Conservation (phyloP, 2,329 filamentous ascomycete genomes). For the Fusarium veterinarium region DNA sequence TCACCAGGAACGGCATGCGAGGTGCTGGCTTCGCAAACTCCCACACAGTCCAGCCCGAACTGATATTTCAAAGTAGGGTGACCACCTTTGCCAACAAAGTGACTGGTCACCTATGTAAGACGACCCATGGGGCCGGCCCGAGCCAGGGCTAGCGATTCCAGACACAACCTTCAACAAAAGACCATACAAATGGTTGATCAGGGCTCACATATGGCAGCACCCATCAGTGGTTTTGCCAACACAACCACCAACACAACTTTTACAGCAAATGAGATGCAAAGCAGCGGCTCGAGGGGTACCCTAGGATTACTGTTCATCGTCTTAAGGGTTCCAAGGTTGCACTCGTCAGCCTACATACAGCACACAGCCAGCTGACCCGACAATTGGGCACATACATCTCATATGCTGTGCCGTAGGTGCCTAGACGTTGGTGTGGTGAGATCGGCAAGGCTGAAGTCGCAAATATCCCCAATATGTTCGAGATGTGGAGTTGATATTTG, state of each 20-base stretch:
- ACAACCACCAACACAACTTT: constrained; percentile 23
- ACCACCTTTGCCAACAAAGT: constrained; percentile 33
- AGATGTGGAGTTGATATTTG: constrained; percentile 17
- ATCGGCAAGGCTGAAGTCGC: constrained; percentile 34
- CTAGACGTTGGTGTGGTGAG: constrained; percentile 33
- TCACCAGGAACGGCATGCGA: constrained; percentile 36
- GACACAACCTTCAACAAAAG: constrained; percentile 7
- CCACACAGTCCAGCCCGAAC: constrained; percentile 21
- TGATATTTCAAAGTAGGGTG: constrained; percentile 18
- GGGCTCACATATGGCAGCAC: constrained; percentile 19
- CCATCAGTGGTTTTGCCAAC: constrained; percentile 31
- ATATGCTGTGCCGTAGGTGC: constrained; percentile 23
- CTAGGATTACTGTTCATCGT: background rate
- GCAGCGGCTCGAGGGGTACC: constrained; percentile 6
- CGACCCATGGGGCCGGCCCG: constrained; percentile 47
- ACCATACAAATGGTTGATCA: constrained; percentile 18
- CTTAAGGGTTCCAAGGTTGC: constrained; percentile 21
- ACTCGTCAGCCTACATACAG: constrained; percentile 38
- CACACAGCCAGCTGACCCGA: constrained; percentile 38
- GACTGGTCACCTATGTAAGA: constrained; percentile 43
- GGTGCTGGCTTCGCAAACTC: constrained; percentile 26
- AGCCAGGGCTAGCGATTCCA: constrained; percentile 35
- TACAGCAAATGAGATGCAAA: constrained; percentile 19
- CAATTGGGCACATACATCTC: constrained; percentile 9
- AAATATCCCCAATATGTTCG: constrained; percentile 13